Percentiles rank a stretch among this genome's conserved stretches.
phyloP scores from a whole-genome alignment of 345 rosid genomes.

The Eucalyptus curtisii region DNA sequence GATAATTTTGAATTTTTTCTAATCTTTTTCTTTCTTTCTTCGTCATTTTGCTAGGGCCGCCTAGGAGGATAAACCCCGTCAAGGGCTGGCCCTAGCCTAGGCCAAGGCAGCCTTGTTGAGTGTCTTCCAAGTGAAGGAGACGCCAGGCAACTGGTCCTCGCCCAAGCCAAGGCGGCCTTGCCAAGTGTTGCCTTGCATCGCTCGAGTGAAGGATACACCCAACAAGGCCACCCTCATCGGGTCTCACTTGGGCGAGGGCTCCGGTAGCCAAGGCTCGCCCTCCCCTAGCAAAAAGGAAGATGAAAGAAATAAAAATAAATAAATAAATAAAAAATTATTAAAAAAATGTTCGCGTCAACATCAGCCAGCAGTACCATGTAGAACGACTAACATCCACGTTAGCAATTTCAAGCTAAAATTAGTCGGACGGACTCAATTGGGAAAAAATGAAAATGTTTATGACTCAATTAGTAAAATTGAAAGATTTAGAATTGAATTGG shows the following conservation, averaged over 20 bases:
- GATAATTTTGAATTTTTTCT: no score
- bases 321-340: no score
- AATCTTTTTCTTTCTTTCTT: no score
- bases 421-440: accelerated
- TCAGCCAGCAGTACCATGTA: accelerated
- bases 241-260: background rate
- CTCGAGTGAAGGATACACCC: accelerated
- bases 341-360: accelerated
- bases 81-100: no score
- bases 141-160: no score
- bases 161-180: no score
- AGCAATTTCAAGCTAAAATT: accelerated
- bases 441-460: accelerated
- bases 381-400: accelerated
- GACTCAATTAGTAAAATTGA: no score
- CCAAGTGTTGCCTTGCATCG: accelerated
- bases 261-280: background rate
- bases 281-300: background rate
- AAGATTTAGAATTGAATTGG: no score
- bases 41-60: no score
- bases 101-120: accelerated
- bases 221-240: accelerated
- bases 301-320: no score
- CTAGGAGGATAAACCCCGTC: accelerated
- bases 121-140: no score